These are phyloP conservation scores for Candida sanyiensis DNA, from an alignment of 805 yeast species.

Conservation along the genomic window DNA sequence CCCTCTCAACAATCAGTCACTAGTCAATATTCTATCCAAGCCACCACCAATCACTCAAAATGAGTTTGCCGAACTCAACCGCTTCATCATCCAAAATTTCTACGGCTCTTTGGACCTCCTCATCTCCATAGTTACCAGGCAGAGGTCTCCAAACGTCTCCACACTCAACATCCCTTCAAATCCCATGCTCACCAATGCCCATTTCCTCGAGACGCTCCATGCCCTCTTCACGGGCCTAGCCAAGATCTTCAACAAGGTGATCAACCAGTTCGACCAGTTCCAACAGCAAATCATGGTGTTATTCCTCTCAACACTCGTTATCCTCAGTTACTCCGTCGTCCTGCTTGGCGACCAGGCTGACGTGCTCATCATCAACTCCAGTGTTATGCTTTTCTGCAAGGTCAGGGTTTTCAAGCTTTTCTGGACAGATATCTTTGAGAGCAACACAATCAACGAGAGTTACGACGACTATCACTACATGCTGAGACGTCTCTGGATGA, in stretches of 20 bases:
- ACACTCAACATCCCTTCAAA: background rate
- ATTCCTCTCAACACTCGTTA: constrained; percentile 28
- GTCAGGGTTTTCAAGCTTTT: constrained; percentile 41
- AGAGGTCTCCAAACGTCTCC: constrained; percentile 6
- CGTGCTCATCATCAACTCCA: constrained; percentile 43
- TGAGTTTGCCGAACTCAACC: constrained; percentile 18
- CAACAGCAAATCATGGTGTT: constrained; percentile 13
- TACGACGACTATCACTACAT: constrained; percentile 24
- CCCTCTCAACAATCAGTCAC: constrained; percentile 29
- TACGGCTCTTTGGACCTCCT: constrained; percentile 19
- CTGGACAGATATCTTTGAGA: constrained; percentile 13
- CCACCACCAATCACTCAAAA: constrained; percentile 14
- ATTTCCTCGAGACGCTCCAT: constrained; percentile 13
- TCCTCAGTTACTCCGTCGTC: constrained; percentile 51
- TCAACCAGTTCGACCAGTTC: constrained; percentile 10
- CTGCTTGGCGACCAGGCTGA: constrained; percentile 58
- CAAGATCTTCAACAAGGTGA: constrained; percentile 13
- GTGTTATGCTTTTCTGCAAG: constrained; percentile 53
- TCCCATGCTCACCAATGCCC: constrained; percentile 1
- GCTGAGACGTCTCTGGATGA: constrained; percentile 40
- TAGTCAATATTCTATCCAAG: constrained; percentile 16
- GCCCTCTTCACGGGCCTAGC: constrained; percentile 13
- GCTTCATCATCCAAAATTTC: constrained; percentile 15
- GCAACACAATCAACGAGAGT: constrained; percentile 14
- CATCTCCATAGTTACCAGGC: constrained; percentile 12